Conservation (phyloP, 176 grass and related monocot genomes). For the Echinochloa phyllopogon region DNA sequence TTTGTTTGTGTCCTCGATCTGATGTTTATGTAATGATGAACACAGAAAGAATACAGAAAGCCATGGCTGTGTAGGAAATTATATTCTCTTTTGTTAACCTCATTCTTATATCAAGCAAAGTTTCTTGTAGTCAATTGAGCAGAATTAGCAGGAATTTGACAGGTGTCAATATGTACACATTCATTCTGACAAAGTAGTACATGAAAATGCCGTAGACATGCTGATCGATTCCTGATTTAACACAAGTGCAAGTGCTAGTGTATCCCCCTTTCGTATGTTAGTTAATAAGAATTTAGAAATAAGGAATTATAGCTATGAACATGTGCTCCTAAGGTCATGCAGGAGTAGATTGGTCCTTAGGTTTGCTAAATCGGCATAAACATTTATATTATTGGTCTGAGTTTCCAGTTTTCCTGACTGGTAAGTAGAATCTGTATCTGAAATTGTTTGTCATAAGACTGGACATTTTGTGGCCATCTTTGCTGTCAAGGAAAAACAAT, state of each 20-base stretch:
- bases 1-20: constrained; percentile 6
- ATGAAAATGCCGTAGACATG: not conserved
- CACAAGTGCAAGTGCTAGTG: not conserved
- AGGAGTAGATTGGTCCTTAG: constrained; percentile 4
- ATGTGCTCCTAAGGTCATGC: constrained; percentile 10
- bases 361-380: not conserved
- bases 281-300: constrained; percentile 12
- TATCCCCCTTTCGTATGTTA: constrained; percentile 21
- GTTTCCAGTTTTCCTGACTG: not conserved
- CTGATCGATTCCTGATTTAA: not conserved
- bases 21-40: not conserved
- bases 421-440: not conserved
- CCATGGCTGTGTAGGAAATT: not conserved
- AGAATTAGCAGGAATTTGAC: constrained; percentile 18
- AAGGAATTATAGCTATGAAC: not conserved
- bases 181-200: not conserved
- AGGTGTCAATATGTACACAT: constrained; percentile 9
- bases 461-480: not conserved
- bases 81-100: not conserved
- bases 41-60: not conserved
- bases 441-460: constrained; percentile 22
- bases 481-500: not conserved
- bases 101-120: constrained; percentile 11
- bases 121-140: constrained; percentile 7
- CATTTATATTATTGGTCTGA: not conserved